These are phyloP conservation scores for Decorospora gaudefroyi DNA, from an alignment of 2,329 filamentous ascomycete genomes.

Conservation along the genomic window DNA sequence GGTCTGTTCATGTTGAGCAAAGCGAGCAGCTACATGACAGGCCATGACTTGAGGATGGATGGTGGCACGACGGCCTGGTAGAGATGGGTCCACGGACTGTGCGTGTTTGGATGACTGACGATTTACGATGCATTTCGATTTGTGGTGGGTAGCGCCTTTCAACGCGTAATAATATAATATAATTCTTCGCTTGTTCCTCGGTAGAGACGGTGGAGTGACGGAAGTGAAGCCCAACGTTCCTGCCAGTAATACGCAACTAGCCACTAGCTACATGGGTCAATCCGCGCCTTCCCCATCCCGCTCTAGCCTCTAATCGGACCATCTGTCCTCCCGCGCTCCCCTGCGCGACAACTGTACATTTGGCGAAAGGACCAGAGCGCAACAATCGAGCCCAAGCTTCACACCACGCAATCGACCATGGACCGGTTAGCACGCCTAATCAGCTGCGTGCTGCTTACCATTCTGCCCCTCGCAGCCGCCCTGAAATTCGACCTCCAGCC, in stretches of 20 bases:
- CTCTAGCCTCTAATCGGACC: conserved; percentile 31
- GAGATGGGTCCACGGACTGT: too few species aligned
- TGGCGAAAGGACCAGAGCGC: conserved; percentile 26
- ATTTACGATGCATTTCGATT: background rate
- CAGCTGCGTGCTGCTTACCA: conserved; percentile 42
- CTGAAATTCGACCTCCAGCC: conserved; percentile 94
- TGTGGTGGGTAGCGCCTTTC: background rate
- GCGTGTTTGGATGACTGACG: background rate
- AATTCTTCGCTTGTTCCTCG: background rate
- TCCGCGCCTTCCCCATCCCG: conserved; percentile 13
- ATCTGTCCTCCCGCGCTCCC: conserved; percentile 41
- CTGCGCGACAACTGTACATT: conserved; percentile 29
- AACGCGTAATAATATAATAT: too few species aligned
- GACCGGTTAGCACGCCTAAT: conserved; percentile 43
- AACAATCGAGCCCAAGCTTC: conserved; percentile 23
- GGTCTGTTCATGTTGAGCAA: conserved; percentile 44
- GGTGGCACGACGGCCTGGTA: conserved; percentile 45
- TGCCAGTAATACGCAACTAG: too few species aligned
- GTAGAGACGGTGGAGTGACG: background rate
- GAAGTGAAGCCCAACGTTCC: too few species aligned
- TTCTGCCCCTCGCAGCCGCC: conserved; percentile 60
- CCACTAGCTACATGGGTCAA: conserved; percentile 11
- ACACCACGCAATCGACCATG: conserved; percentile 32
- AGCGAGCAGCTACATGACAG: conserved; percentile 48
- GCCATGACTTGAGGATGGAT: conserved; percentile 41